These are phyloP conservation scores for Agapanthus africanus DNA, from an alignment of 106 monocot genomes.

Conservation along the genomic window DNA sequence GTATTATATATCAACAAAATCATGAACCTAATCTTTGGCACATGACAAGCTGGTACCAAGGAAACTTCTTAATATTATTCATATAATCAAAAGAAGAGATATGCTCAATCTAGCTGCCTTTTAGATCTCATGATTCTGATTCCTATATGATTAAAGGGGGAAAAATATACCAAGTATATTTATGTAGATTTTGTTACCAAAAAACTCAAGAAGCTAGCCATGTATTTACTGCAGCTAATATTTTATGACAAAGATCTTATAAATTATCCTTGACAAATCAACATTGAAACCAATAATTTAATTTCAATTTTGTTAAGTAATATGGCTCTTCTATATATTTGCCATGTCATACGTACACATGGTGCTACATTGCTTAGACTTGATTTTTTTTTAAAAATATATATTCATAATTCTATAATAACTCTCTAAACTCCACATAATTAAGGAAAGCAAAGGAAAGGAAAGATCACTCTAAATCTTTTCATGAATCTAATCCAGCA, in stretches of 20 bases:
- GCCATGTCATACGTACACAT: slow-evolving; percentile 5
- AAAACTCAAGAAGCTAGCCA: background rate
- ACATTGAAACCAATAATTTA: background rate
- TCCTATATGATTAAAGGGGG: background rate
- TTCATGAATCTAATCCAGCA: slow-evolving; percentile 18
- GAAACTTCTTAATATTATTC: slow-evolving; percentile 5
- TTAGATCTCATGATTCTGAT: slow-evolving; percentile 12
- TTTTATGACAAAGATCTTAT: slow-evolving; percentile 4
- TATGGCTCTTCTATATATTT: background rate
- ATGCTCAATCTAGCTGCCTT: slow-evolving; percentile 7
- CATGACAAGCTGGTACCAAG: slow-evolving; percentile 6
- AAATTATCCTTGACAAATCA: slow-evolving; percentile 9
- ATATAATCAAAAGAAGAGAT: slow-evolving; percentile 4
- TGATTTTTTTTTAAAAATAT: too few relatives aligned
- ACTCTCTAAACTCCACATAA: background rate
- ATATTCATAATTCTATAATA: background rate
- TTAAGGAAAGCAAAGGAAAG: background rate
- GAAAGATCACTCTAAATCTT: slow-evolving; percentile 10
- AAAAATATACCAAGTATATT: slow-evolving; percentile 3
- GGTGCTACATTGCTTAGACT: background rate
- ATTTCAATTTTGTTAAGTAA: too few relatives aligned
- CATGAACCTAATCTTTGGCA: slow-evolving; percentile 4
- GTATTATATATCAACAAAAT: background rate
- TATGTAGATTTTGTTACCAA: slow-evolving; percentile 7
- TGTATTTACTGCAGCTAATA: background rate